phyloP scores from a whole-genome alignment of 805 yeast species.

The Groenewaldozyma salmanticensis region DNA sequence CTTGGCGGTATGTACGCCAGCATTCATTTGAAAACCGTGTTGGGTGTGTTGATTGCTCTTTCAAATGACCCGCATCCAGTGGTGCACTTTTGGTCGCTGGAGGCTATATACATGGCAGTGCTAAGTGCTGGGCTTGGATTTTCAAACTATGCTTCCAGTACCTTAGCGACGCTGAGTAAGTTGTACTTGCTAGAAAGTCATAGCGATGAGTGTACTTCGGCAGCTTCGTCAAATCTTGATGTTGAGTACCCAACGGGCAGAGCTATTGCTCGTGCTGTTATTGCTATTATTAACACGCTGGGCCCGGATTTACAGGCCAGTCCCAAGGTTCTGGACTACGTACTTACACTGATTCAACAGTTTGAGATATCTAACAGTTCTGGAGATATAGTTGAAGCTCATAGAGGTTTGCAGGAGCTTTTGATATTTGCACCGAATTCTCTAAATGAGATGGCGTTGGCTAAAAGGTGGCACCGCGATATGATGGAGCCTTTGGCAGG shows the following conservation, averaged over 20 bases:
- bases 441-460: conserved; percentile 25
- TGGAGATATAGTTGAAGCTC: conserved; percentile 27
- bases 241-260: conserved; percentile 36
- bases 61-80: conserved; percentile 75
- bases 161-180: conserved; percentile 33
- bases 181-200: conserved; percentile 40
- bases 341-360: conserved; percentile 28
- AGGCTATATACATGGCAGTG: conserved; percentile 46
- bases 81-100: conserved; percentile 66
- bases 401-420: conserved; percentile 38
- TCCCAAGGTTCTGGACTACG: conserved; percentile 13
- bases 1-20: conserved; percentile 29
- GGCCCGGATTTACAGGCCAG: conserved; percentile 46
- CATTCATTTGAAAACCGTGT: conserved; percentile 36
- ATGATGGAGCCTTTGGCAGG: conserved; percentile 12
- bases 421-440: conserved; percentile 36
- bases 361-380: conserved; percentile 26
- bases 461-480: conserved; percentile 15
- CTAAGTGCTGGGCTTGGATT: conserved; percentile 45
- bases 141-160: conserved; percentile 32
- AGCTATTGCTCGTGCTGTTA: conserved; percentile 35
- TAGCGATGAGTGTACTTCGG: conserved; percentile 36
- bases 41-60: conserved; percentile 50
- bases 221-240: conserved; percentile 42
- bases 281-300: conserved; percentile 37